Evolutionary conservation across 352 stramenopile species (phyloP), one percentile per base, ranked within the genome.

Genomic region (Saprolegnia diclina): DNA sequence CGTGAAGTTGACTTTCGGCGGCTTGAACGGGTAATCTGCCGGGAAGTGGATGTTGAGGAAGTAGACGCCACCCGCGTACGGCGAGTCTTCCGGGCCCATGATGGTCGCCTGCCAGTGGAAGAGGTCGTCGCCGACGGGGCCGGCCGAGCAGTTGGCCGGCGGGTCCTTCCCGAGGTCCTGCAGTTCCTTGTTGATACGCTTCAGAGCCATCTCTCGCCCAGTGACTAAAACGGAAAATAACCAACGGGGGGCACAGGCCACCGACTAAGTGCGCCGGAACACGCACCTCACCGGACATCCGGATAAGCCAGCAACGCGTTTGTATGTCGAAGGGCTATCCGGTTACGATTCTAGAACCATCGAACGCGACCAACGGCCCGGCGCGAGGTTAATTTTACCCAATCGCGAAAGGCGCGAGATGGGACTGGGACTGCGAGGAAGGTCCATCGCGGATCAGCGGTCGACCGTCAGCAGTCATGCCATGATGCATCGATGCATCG

Each of bases 1-100:
- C 65, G 93, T 99, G 81, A 99, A 99, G 80, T 98, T 98, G 52
- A 99, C 96, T 72, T 96, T 98, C 65, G 96, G 96, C 35, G 97
- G 96, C 88, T 99, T 99, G 83, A 99, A 99, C 52, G 97, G 97
- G 86, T 99, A 99, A 78, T 99, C 97, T 44, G 96, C 95, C 59
- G 97, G 96, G 79, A 99, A 99, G 81, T 98, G 96, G 77, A 99
- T 99, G 81, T 99, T 98, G 44, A 99, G 80, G 76, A 99, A 99
- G 86, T 98, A 99, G 57, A 99, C 96, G 59, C 96, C 96, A 55
- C 96, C 96, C 50, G 94, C 88, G 80, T 99, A 99, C 40, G 97
- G 97, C 76, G 91, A 98, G 77, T 99, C 97, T 75, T 99, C 96
- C 29, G 97, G 96, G 67, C 97, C 97, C 96, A 99, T 99, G 74